Percentiles rank a stretch among this genome's conserved stretches.
These are phyloP conservation scores for Nitzschia sp. DNA, from an alignment of 108 stramenopile genomes.

Conservation along the genomic window DNA sequence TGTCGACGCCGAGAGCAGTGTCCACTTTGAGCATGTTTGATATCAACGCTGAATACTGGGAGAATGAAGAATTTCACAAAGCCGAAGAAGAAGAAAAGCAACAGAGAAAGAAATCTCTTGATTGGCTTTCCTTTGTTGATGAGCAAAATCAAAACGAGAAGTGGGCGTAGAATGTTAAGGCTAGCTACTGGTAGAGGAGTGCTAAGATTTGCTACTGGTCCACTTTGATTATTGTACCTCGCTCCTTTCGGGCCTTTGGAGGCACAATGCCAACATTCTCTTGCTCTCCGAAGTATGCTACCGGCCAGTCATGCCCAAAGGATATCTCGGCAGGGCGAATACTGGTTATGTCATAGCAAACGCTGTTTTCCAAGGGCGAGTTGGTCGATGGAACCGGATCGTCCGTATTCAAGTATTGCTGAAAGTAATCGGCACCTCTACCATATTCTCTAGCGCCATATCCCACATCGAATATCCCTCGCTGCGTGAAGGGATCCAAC, in stretches of 20 bases:
- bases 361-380: constrained; percentile 15
- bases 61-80: constrained; percentile 16
- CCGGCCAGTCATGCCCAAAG: constrained; percentile 48
- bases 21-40: constrained; percentile 38
- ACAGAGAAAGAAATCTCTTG: background rate
- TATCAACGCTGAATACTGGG: constrained; percentile 32
- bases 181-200: background rate
- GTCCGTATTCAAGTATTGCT: constrained; percentile 43
- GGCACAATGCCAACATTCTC: constrained; percentile 9
- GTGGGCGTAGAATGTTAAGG: constrained; percentile 4
- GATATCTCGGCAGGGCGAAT: constrained; percentile 30
- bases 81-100: background rate
- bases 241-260: background rate
- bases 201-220: background rate
- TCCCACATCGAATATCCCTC: constrained; percentile 30
- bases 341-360: constrained; percentile 32
- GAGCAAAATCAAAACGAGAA: constrained; percentile 27
- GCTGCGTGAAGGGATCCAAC: constrained; percentile 37
- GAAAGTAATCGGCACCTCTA: constrained; percentile 33
- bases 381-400: constrained; percentile 43
- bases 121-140: constrained; percentile 47
- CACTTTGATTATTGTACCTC: constrained; percentile 3
- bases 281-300: constrained; percentile 28
- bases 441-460: constrained; percentile 30
- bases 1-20: constrained; percentile 27